Percentiles rank a stretch among this genome's conserved stretches.
These are phyloP conservation scores for Chlorella sp. DNA, from an alignment of 139 green algal species.

Conservation along the genomic window DNA sequence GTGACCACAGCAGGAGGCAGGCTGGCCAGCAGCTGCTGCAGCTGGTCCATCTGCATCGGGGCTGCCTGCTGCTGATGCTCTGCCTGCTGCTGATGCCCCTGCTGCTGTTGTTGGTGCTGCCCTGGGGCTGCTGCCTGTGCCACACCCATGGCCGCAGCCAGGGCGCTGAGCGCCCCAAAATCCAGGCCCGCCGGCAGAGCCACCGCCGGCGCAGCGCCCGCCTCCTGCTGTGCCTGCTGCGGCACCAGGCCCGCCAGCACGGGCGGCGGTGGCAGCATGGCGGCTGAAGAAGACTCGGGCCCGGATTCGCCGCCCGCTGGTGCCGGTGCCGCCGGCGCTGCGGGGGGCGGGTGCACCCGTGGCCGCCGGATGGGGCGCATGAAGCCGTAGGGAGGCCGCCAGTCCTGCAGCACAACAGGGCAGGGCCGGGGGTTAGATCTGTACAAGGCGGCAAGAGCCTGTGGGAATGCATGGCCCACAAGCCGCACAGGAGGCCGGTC, in stretches of 20 bases:
- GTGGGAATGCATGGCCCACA: neutral
- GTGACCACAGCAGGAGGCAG: neutral
- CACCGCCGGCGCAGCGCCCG: neutral
- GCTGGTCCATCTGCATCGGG: neutral
- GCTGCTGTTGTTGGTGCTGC: neutral
- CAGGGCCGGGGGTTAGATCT: neutral
- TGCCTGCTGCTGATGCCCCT: neutral
- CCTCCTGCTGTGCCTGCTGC: neutral
- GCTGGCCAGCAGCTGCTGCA: constrained; percentile 36
- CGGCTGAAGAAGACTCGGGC: neutral
- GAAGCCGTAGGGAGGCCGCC: neutral
- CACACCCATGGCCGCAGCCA: constrained; percentile 37
- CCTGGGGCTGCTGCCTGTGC: neutral
- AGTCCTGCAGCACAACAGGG: neutral
- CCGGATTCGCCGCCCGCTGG: neutral
- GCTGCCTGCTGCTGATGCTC: neutral
- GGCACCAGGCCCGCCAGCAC: neutral
- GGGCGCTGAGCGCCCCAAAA: constrained; percentile 20
- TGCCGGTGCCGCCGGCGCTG: neutral
- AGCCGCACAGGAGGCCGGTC: too few species aligned
- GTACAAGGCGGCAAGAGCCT: too few species aligned
- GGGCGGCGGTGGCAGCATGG: neutral
- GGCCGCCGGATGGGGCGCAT: neutral
- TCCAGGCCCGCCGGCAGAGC: constrained; percentile 38
- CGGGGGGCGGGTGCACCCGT: neutral